Evolutionary conservation across 2,329 filamentous ascomycete species (phyloP), one percentile per base, ranked within the genome.

Genomic region (Fusarium kyushuense): DNA sequence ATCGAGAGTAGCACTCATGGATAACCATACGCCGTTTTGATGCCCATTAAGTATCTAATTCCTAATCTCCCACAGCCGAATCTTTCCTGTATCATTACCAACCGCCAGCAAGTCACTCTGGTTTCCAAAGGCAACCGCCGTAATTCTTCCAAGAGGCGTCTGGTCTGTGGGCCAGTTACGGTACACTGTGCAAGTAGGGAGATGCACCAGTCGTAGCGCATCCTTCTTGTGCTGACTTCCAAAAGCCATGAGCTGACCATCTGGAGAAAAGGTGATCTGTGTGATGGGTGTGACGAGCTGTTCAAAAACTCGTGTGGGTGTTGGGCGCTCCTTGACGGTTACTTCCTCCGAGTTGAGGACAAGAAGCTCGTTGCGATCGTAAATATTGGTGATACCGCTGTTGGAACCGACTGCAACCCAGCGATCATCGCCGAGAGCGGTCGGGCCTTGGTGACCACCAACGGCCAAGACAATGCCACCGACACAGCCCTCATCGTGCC

Each of bases 91-190:
- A 76, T 98, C 95, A 75, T 97, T 98, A 19, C 90, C 95, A 53
- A 98, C 92, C 13, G 93, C 93, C 69, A 99, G 77, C 73, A 94
- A 78, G 72, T 91, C 86, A 63, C 89, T 91, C 65, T 85, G 83
- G 8, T 82, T 84, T 21, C 86, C 86, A 76, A 93, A 91, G 5
- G 92, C 90, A 62, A 94, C 87, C 1, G 89, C 84, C 3, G 92
- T 92, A 69, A 98, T 89, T 61, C 93, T 86, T 0, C 96, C 96
- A 64, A 99, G 80, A 1, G 94, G 94, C 58, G 96, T 99, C 77
- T 92, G 90, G 67, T 89, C 88, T 54, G 95, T 99, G 25, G 96
- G 96, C 96, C 96, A 99, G 80, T 99, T 99, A 74, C 90, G 89
- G 84, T 96, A 99, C 21, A 98, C 93, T 2, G 94, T 97, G 78